A percentile compares a stretch with the other conserved stretches of the same genome.
Evolutionary conservation across 2,329 filamentous ascomycete species (phyloP).

Genomic region (Penicillium sp.): DNA sequence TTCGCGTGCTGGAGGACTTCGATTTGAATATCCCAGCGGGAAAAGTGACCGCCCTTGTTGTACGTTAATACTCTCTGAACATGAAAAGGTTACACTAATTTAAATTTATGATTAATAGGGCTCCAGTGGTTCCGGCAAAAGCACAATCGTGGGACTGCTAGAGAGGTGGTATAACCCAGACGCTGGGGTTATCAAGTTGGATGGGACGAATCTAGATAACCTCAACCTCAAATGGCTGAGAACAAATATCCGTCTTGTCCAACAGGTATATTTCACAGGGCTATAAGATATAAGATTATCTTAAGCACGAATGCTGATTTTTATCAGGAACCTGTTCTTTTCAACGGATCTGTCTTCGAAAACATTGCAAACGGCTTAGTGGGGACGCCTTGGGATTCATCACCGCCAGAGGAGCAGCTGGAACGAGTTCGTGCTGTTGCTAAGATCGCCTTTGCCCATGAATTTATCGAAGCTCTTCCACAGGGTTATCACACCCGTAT

Average conservation of each 20-base stretch:
- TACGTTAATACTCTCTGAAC: no score
- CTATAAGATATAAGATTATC: no score
- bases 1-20: constrained; percentile 39
- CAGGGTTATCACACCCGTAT: constrained; percentile 84
- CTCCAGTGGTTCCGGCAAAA: constrained; percentile 73
- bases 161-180: constrained; percentile 70
- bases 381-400: constrained; percentile 70
- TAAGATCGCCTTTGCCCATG: constrained; percentile 64
- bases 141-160: constrained; percentile 71
- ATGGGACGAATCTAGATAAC: constrained; percentile 41
- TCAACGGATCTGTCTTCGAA: constrained; percentile 78
- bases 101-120: no score
- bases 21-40: constrained; percentile 41
- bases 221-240: constrained; percentile 36
- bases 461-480: constrained; percentile 75
- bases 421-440: constrained; percentile 21
- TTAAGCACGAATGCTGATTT: no score
- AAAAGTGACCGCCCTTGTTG: constrained; percentile 67
- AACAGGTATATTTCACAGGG: no score
- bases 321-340: constrained; percentile 85
- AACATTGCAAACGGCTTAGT: constrained; percentile 68
- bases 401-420: constrained; percentile 35
- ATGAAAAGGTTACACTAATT: no score
- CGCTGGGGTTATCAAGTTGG: constrained; percentile 41
- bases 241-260: constrained; percentile 28